Evolutionary conservation across 805 yeast genomes (phyloP).

Genomic region (Suhomyces faveliae): DNA sequence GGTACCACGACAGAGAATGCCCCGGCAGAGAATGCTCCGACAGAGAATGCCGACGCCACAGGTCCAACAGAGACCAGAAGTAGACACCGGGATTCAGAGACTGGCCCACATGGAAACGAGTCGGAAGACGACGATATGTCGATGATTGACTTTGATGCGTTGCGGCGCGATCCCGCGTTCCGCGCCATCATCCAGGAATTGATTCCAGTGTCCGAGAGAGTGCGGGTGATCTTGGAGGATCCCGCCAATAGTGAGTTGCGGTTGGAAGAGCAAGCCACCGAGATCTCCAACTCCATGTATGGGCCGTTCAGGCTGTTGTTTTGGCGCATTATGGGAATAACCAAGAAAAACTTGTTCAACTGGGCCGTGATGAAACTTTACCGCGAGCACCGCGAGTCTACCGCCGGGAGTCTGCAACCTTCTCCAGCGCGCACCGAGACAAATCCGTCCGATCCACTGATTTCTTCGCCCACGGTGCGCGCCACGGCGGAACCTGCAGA

Average conservation of each 20-base stretch:
- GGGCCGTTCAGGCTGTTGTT: conserved; percentile 36
- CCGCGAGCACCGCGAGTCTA: conserved; percentile 6
- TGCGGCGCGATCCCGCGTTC: conserved; percentile 38
- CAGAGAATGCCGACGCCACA: not conserved
- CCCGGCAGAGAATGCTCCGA: not conserved
- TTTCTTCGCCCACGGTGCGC: not conserved
- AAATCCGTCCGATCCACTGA: not conserved
- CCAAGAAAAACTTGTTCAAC: conserved; percentile 46
- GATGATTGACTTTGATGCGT: conserved; percentile 28
- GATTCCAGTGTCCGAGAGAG: conserved; percentile 43
- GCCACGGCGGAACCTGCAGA: not conserved
- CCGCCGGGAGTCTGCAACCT: not conserved
- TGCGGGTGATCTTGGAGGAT: conserved; percentile 39
- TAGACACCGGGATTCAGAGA: no score
- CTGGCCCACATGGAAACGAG: not conserved
- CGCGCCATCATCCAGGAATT: conserved; percentile 38
- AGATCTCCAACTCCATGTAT: conserved; percentile 35
- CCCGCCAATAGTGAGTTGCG: conserved; percentile 30
- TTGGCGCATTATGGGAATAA: conserved; percentile 60
- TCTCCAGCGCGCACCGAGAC: not conserved
- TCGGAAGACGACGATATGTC: conserved; percentile 11
- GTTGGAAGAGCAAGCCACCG: conserved; percentile 46
- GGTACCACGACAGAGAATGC: not conserved
- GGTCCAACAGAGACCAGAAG: not conserved
- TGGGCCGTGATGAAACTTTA: conserved; percentile 47